These are phyloP conservation scores for Ceratorhiza oryzae-sativae DNA, from an alignment of 1,284 basidiomycete genomes.

Conservation along the genomic window DNA sequence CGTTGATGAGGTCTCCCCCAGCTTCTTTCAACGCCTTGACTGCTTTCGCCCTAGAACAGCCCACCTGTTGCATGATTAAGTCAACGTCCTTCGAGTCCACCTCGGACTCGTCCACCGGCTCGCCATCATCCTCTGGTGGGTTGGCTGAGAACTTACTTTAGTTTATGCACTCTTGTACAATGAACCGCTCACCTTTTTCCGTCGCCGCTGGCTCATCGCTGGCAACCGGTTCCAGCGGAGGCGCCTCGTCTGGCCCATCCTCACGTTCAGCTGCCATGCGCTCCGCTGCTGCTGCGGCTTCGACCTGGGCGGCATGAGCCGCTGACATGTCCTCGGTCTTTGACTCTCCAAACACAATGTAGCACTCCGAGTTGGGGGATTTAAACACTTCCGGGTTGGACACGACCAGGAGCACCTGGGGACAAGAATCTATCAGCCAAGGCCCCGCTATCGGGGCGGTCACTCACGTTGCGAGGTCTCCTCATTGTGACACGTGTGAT, in stretches of 20 bases:
- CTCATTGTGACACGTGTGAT: constrained; percentile 96
- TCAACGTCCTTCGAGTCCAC: constrained; percentile 96
- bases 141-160: constrained; percentile 50
- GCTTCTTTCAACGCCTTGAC: constrained; percentile 87
- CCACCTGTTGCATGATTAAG: constrained; percentile 84
- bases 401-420: constrained; percentile 90
- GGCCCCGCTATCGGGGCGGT: too few species aligned
- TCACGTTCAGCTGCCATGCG: constrained; percentile 44
- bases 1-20: constrained; percentile 92
- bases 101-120: constrained; percentile 77
- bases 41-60: constrained; percentile 86
- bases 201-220: constrained; percentile 81
- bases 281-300: constrained; percentile 50
- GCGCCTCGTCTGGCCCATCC: constrained; percentile 51
- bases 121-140: constrained; percentile 68
- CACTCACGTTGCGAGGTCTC: constrained; percentile 90
- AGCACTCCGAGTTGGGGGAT: constrained; percentile 95
- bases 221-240: constrained; percentile 67
- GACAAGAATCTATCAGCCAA: not conserved
- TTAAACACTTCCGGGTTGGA: constrained; percentile 97
- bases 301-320: constrained; percentile 76
- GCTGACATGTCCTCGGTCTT: constrained; percentile 96
- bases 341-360: constrained; percentile 99
- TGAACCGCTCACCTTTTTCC: constrained; percentile 38
- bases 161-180: not conserved